Evolutionary conservation across 306 rosid species (phyloP), one percentile per base, ranked within the genome.

Genomic region (Dalbergia oliveri): DNA sequence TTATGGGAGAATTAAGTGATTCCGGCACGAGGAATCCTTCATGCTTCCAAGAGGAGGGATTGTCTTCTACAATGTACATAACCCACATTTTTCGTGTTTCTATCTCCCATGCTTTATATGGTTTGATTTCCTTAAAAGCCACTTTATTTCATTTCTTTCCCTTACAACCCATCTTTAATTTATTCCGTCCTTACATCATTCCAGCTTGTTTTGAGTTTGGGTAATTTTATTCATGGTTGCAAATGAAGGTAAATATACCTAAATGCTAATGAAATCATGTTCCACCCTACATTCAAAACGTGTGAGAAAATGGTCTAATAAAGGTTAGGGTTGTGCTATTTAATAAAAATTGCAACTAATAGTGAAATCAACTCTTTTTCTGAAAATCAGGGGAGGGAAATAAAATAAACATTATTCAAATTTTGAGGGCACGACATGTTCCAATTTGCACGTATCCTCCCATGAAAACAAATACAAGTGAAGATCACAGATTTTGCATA

Each of bases 61-160:
- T 21, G 23, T 9, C 58, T 4, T 53, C 19, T 3, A 15, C 12
- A 12, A 26, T 8, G 16, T 19, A 47, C 18, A 23, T 26, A 47
- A 12, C 18, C 12, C 58, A 73, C 50, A 67, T 73, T 73, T 12
- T 58, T 41, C 68, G 21, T 57, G 34, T 75, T 62, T 47, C 71
- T 43, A 57, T 54, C 59, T 10, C 60, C 23, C 60, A 54, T 15
- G 8, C 34, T 58, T 73, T 18, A 5, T 56, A 18, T 4, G 53
- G 6, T 51, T 33, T 73, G 6, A 7, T 41, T 41, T 73, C 23
- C 14, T 41, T 41, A 41, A 73, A 73, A 37, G 21, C 8, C 6
- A 14, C 23, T 56, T 56, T 69, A 21, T 69, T 54, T 54, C 23
- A 2, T 51, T 51, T 43, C 35, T 67, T 51, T 51, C 5, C 9